Evolutionary conservation across 768 basidiomycete genomes (phyloP), one percentile per base, ranked within the genome.

Genomic region (Trametes punicea): DNA sequence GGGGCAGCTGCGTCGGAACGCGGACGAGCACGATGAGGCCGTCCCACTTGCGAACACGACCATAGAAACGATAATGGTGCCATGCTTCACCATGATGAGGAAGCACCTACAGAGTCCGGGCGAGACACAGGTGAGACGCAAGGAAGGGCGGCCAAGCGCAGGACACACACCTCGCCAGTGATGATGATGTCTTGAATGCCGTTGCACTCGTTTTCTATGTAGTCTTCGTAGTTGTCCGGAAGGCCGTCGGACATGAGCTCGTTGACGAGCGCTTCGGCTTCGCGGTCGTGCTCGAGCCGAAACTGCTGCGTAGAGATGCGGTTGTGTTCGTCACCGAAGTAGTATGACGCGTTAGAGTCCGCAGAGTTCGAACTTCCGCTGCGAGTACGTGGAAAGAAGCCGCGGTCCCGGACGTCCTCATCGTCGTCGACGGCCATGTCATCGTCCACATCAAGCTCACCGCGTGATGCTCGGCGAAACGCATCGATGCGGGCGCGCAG

Each of bases 131-230:
- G 45, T 40, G 25, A 50, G 44, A 34, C 9, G 33, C 39, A 23
- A 45, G 41, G 20, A 16, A 27, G 13, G 11, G 6, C 36, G 13
- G 23, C 31, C 38, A n/a, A 45, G 39, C 10, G 7, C 4, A 27
- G 18, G 26, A 30, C 26, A 65, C 73, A 57, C 54, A 84, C 83
- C 69, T 79, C 76, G 50, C 86, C 87, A 11, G 79, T 80, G 59
- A 88, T 67, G 27, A 87, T 72, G 42, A 84, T 79, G 61, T 89
- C 87, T 51, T 69, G 70, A 4, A 87, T 75, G 1, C 87, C 85
- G 29, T 72, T 66, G 51, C 88, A 88, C 20, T 55, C 57, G 56
- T 53, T 57, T 31, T 54, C 59, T 59, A 42, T 68, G 65, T 62
- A 63, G 31, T 71, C 68, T 1, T 59, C 56, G 56, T 38, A 56